Evolutionary conservation across 768 basidiomycete species (phyloP).

Genomic region (Mycena polygramma): DNA sequence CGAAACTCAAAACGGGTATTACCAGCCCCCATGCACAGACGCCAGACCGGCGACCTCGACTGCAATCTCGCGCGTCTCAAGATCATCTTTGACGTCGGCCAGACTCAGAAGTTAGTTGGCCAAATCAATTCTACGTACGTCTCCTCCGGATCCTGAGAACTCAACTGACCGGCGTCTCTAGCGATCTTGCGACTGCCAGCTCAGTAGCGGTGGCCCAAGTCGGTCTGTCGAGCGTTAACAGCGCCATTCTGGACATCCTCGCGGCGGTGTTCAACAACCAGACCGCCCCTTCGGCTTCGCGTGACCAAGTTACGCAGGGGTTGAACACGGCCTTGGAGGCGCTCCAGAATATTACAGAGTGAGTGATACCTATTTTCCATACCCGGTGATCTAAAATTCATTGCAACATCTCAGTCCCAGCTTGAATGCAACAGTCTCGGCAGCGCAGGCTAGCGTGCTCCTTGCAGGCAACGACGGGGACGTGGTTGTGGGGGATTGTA

Average conservation of each 20-base stretch:
- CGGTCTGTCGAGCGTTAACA: slow-evolving; percentile 41
- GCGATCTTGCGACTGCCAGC: slow-evolving; percentile 40
- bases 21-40: slow-evolving; percentile 15
- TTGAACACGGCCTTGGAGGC: slow-evolving; percentile 40
- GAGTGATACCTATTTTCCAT: not conserved
- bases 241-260: slow-evolving; percentile 44
- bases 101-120: slow-evolving; percentile 5
- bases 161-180: slow-evolving; percentile 17
- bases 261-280: slow-evolving; percentile 38
- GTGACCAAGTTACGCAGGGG: slow-evolving; percentile 42
- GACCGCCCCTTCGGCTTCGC: slow-evolving; percentile 40
- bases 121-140: slow-evolving; percentile 19
- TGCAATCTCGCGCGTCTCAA: slow-evolving; percentile 36
- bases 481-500: slow-evolving; percentile 9
- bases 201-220: slow-evolving; percentile 40
- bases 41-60: slow-evolving; percentile 34
- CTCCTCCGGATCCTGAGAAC: no score
- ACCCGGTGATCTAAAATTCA: not conserved
- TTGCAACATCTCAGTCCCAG: not conserved
- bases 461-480: not conserved
- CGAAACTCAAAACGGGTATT: not conserved
- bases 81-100: slow-evolving; percentile 21
- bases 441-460: not conserved
- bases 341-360: slow-evolving; percentile 44
- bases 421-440: not conserved